A percentile compares a stretch with the other conserved stretches of the same genome.
Evolutionary conservation across 1,284 basidiomycete genomes (phyloP).

Genomic region (Tranzscheliella williamsii): DNA sequence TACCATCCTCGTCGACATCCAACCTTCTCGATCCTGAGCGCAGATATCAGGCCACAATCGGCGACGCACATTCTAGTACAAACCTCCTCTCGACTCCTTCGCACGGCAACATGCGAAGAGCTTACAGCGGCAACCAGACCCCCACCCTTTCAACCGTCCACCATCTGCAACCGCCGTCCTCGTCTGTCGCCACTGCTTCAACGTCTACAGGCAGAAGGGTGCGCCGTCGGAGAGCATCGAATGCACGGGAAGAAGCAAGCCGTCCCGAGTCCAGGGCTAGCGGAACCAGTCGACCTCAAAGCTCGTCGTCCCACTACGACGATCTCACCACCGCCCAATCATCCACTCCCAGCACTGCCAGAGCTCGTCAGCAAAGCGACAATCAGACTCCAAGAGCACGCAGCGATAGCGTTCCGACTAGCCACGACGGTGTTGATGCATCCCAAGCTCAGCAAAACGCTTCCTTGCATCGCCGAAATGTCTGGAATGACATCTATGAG

Average conservation of each 20-base stretch:
- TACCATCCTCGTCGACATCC: constrained; percentile 1
- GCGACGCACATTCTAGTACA: constrained; percentile 11
- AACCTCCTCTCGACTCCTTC: constrained; percentile 6
- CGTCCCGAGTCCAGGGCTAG: constrained; percentile 33
- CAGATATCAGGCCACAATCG: constrained; percentile 18
- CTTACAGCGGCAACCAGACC: constrained; percentile 25
- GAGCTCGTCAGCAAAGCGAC: background rate
- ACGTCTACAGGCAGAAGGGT: constrained; percentile 3
- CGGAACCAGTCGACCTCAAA: constrained; percentile 12
- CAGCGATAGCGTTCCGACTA: constrained; percentile 24
- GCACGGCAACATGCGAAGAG: constrained; percentile 19
- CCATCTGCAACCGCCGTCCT: background rate
- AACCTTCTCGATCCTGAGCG: constrained; percentile 21
- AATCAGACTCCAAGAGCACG: constrained; percentile 5
- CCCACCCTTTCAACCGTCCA: constrained; percentile 16
- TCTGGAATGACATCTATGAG: constrained; percentile 43
- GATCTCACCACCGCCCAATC: background rate
- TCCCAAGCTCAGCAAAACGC: constrained; percentile 2
- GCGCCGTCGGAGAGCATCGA: constrained; percentile 11
- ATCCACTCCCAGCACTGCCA: background rate
- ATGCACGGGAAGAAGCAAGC: constrained; percentile 9
- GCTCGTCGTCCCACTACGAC: constrained; percentile 9
- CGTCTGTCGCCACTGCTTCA: background rate
- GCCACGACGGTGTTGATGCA: background rate
- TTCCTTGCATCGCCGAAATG: constrained; percentile 37